Evolutionary conservation across 164 flowering plant genomes (phyloP).

Genomic region (Vitis cinerea): DNA sequence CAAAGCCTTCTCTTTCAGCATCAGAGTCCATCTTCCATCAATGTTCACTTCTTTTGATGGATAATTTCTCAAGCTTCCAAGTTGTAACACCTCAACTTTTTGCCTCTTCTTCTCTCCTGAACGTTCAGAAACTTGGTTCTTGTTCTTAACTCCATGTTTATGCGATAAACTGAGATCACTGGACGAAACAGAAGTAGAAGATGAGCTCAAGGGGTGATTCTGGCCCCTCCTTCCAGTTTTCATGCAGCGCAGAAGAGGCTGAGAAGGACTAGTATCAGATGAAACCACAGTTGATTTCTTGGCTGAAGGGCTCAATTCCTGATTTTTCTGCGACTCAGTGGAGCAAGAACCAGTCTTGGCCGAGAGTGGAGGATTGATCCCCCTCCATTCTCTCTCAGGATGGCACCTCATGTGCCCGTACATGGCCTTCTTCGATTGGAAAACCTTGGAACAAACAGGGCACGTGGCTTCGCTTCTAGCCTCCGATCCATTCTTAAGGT

Average conservation of each 20-base stretch:
- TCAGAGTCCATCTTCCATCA: too few relatives aligned
- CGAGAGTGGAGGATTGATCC: not conserved
- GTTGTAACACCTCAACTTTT: too few relatives aligned
- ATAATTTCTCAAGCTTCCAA: too few relatives aligned
- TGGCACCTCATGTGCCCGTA: slow-evolving; percentile 15
- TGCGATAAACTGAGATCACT: too few relatives aligned
- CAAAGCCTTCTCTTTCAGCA: too few relatives aligned
- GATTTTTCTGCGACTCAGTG: not conserved
- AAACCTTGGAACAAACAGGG: not conserved
- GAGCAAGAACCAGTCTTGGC: not conserved
- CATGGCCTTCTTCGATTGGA: not conserved
- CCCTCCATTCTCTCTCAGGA: slow-evolving; percentile 9
- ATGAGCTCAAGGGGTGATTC: not conserved
- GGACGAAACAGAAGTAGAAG: too few relatives aligned
- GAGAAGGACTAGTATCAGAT: not conserved
- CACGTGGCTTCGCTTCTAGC: too few relatives aligned
- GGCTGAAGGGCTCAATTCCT: not conserved
- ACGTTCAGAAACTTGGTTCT: not conserved
- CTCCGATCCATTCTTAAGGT: too few relatives aligned
- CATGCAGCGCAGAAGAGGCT: not conserved
- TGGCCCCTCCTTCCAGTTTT: not conserved
- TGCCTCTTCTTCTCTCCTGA: not conserved
- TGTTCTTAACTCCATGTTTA: too few relatives aligned
- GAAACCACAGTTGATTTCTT: not conserved
- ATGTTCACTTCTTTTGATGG: too few relatives aligned